Conservation (phyloP, 495 filamentous ascomycete genomes). For the Lasiosphaeria hispida region DNA sequence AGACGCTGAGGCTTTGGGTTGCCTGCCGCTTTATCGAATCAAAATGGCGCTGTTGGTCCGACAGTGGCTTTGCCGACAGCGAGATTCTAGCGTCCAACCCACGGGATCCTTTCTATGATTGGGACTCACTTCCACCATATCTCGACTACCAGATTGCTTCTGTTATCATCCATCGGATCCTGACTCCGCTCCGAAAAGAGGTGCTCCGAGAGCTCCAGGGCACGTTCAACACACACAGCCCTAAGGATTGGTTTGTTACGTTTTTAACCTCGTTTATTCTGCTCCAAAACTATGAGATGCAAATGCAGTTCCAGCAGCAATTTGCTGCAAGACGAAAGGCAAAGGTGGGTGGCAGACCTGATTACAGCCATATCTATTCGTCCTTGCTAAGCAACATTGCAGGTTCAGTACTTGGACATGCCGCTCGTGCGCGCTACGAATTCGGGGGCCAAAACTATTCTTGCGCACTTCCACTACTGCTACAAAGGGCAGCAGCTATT, state of each 20-base stretch:
- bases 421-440: constrained; percentile 39
- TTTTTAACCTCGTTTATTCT: constrained; percentile 39
- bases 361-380: neutral
- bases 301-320: constrained; percentile 33
- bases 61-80: constrained; percentile 23
- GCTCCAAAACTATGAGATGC: constrained; percentile 42
- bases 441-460: constrained; percentile 41
- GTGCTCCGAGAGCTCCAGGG: constrained; percentile 32
- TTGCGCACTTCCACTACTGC: constrained; percentile 44
- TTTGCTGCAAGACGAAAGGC: constrained; percentile 30
- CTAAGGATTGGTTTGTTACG: constrained; percentile 36
- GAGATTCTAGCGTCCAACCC: constrained; percentile 27
- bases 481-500: constrained; percentile 40
- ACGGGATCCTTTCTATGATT: constrained; percentile 31
- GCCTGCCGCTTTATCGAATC: constrained; percentile 39
- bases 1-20: constrained; percentile 38
- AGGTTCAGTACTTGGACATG: constrained; percentile 41
- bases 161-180: constrained; percentile 38
- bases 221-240: constrained; percentile 33
- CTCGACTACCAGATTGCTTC: constrained; percentile 41
- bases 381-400: neutral
- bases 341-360: constrained; percentile 18
- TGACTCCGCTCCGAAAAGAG: constrained; percentile 30
- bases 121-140: constrained; percentile 35
- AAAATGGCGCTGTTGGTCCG: constrained; percentile 37